A percentile compares a stretch with the other conserved stretches of the same genome.
These are phyloP conservation scores for Inga oerstediana DNA, from an alignment of 306 rosid species.

Conservation along the genomic window DNA sequence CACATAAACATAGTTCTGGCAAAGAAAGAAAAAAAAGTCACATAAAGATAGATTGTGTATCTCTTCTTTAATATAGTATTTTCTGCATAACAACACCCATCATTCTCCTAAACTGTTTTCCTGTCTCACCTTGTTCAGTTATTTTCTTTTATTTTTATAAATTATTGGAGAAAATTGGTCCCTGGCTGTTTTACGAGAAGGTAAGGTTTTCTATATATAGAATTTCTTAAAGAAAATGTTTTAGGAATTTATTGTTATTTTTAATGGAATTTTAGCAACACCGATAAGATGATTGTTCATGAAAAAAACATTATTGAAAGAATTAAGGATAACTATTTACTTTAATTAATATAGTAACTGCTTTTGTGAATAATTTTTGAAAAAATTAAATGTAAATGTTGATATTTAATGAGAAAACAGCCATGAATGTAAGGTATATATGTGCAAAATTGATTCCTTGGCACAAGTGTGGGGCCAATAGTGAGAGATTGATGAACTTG, in stretches of 20 bases:
- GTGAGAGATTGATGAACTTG: background rate
- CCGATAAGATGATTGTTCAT: too few species aligned
- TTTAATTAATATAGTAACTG: background rate
- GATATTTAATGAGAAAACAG: background rate
- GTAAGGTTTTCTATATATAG: background rate
- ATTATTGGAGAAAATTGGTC: background rate
- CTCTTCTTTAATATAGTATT: background rate
- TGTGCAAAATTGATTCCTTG: background rate
- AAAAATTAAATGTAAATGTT: background rate
- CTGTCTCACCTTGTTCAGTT: slow-evolving; percentile 46
- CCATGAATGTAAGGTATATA: background rate
- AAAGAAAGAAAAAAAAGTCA: background rate
- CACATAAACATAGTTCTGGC: too few species aligned
- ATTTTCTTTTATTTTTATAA: slow-evolving; percentile 9
- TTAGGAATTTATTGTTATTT: background rate
- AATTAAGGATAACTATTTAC: background rate
- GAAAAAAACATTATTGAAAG: background rate
- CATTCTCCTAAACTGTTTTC: slow-evolving; percentile 31
- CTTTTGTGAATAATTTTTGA: too few species aligned
- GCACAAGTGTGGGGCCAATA: background rate
- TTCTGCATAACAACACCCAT: background rate
- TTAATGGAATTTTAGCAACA: background rate
- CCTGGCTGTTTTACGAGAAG: slow-evolving; percentile 24
- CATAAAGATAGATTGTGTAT: background rate
- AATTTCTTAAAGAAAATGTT: background rate